Evolutionary conservation across 2,329 filamentous ascomycete species (phyloP).

Genomic region (Pseudogymnoascus pannorum): DNA sequence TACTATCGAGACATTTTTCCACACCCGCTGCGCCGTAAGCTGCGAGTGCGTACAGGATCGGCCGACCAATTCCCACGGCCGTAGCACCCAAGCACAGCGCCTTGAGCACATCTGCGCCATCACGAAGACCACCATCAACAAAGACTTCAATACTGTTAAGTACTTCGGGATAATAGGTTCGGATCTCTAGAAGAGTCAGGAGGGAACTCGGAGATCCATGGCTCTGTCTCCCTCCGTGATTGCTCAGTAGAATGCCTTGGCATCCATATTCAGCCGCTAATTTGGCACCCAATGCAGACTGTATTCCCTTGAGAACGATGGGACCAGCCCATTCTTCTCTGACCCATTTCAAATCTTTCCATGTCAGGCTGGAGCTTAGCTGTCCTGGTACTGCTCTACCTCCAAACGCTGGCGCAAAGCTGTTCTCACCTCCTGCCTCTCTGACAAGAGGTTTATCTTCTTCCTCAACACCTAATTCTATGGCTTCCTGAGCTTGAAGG

Average conservation of each 20-base stretch:
- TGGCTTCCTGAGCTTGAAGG: conserved; percentile 31
- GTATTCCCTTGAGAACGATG: conserved; percentile 22
- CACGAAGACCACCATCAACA: conserved; percentile 14
- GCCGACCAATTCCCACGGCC: conserved; percentile 13
- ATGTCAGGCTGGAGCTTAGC: conserved; percentile 35
- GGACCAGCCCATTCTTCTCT: conserved; percentile 34
- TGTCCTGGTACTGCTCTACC: background rate
- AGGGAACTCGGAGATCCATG: background rate
- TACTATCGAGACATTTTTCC: conserved; percentile 8
- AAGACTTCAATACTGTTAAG: conserved; percentile 14
- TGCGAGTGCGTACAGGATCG: conserved; percentile 12
- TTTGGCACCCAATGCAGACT: conserved; percentile 32
- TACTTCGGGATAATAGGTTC: conserved; percentile 14
- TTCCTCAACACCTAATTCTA: conserved; percentile 25
- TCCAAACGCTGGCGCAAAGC: conserved; percentile 41
- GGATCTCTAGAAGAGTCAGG: conserved; percentile 10
- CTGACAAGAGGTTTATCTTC: conserved; percentile 40
- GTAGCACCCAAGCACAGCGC: conserved; percentile 13
- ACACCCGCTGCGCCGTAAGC: conserved; percentile 12
- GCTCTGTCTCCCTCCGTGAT: conserved; percentile 48
- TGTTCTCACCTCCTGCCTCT: conserved; percentile 45
- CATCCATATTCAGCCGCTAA: conserved; percentile 41
- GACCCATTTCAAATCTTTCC: conserved; percentile 49
- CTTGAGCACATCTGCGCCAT: conserved; percentile 15
- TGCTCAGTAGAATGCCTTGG: conserved; percentile 49